Conservation (phyloP, 306 rosid genomes). For the Medicago arabica region DNA sequence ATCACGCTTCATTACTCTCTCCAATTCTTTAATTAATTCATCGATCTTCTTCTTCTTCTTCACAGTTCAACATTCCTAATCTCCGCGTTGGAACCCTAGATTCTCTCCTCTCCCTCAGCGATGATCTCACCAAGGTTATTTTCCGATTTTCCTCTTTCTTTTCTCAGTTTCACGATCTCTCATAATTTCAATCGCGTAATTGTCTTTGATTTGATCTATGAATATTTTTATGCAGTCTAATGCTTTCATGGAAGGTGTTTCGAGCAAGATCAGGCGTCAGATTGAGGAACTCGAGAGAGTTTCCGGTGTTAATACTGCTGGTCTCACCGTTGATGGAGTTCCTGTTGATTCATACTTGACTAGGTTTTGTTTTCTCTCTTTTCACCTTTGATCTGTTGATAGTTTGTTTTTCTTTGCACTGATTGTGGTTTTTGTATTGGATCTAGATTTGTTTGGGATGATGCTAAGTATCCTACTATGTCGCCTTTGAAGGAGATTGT, state of each 20-base stretch:
- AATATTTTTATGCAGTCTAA: slow-evolving; percentile 59
- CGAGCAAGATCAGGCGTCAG: slow-evolving; percentile 95
- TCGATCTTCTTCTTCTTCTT: background rate
- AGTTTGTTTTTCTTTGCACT: slow-evolving; percentile 17
- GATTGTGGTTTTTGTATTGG: slow-evolving; percentile 6
- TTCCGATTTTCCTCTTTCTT: background rate
- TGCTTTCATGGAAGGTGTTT: slow-evolving; percentile 83
- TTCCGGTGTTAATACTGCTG: slow-evolving; percentile 67
- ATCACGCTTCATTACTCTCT: background rate
- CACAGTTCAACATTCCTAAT: slow-evolving; percentile 85
- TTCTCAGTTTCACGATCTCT: background rate
- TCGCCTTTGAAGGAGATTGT: slow-evolving; percentile 78
- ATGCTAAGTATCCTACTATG: slow-evolving; percentile 92
- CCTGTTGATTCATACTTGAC: slow-evolving; percentile 96
- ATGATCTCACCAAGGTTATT: slow-evolving; percentile 85
- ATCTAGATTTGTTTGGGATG: slow-evolving; percentile 91
- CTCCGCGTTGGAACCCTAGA: slow-evolving; percentile 98
- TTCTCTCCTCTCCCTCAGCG: slow-evolving; percentile 97
- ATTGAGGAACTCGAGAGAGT: slow-evolving; percentile 84
- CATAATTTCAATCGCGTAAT: background rate
- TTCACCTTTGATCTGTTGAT: background rate
- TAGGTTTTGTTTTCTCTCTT: slow-evolving; percentile 57
- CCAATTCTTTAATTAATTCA: background rate
- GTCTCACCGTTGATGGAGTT: slow-evolving; percentile 89
- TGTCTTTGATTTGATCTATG: background rate